A percentile compares a stretch with the other conserved stretches of the same genome.
Conservation (phyloP, 2,329 filamentous ascomycete genomes). For the Clonostachys solani region DNA sequence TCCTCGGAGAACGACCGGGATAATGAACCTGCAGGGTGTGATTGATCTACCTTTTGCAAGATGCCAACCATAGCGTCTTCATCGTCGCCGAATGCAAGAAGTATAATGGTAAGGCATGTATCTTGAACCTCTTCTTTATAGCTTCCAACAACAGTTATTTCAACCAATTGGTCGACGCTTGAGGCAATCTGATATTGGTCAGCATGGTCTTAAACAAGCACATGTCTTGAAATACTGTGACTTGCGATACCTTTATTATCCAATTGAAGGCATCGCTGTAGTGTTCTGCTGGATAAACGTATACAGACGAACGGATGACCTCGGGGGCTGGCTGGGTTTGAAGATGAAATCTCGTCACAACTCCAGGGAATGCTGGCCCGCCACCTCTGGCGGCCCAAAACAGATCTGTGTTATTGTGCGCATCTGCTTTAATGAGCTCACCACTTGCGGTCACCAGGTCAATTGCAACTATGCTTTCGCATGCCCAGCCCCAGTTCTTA, state of each 20-base stretch:
- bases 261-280: slow-evolving; percentile 41
- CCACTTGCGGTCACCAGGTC: slow-evolving; percentile 44
- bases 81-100: slow-evolving; percentile 33
- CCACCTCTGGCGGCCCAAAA: neutral
- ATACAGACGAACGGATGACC: slow-evolving; percentile 28
- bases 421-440: slow-evolving; percentile 24
- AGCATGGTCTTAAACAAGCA: neutral
- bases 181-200: slow-evolving; percentile 4
- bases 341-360: slow-evolving; percentile 47
- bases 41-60: slow-evolving; percentile 24
- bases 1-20: slow-evolving; percentile 28
- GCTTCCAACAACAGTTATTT: slow-evolving; percentile 9
- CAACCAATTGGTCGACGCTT: slow-evolving; percentile 6
- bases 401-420: slow-evolving; percentile 32
- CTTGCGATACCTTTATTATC: slow-evolving; percentile 30
- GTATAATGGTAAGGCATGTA: slow-evolving; percentile 22
- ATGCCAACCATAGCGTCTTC: slow-evolving; percentile 24
- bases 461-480: slow-evolving; percentile 36
- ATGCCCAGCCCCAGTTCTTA: slow-evolving; percentile 52
- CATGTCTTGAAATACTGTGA: neutral
- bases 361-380: slow-evolving; percentile 37
- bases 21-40: slow-evolving; percentile 27
- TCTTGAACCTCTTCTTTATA: slow-evolving; percentile 7
- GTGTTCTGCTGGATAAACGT: slow-evolving; percentile 38
- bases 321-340: slow-evolving; percentile 21